These are phyloP conservation scores for Ustilago vetiveriae DNA, from an alignment of 1,284 basidiomycete species.

Conservation along the genomic window DNA sequence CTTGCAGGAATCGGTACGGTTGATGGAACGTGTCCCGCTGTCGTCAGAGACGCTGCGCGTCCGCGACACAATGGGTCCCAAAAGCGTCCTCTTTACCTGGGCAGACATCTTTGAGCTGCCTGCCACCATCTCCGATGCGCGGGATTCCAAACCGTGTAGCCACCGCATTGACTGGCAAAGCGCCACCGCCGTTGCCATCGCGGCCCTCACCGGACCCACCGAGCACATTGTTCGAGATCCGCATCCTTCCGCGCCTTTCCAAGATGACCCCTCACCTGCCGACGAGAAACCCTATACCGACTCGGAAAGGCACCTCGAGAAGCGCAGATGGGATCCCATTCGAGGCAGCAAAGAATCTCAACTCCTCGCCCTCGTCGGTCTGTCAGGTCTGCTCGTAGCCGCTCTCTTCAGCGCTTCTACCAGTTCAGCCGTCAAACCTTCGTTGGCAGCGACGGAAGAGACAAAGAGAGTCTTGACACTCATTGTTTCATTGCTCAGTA, in stretches of 20 bases:
- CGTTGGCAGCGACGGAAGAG: constrained; percentile 7
- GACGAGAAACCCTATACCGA: constrained; percentile 2
- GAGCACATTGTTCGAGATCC: constrained; percentile 32
- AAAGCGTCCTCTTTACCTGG: constrained; percentile 56
- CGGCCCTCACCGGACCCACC: constrained; percentile 15
- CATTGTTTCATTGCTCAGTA: constrained; percentile 26
- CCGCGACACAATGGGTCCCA: constrained; percentile 36
- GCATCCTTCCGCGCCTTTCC: constrained; percentile 12
- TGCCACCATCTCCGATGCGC: neutral
- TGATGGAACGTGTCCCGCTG: constrained; percentile 25
- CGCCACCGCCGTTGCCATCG: neutral
- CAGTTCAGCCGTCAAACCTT: neutral
- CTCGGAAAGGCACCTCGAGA: neutral
- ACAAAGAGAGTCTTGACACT: constrained; percentile 22
- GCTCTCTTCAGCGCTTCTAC: constrained; percentile 19
- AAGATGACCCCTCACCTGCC: neutral
- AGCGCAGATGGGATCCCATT: neutral
- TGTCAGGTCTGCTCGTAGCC: constrained; percentile 34
- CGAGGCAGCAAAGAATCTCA: neutral
- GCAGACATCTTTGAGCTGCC: constrained; percentile 5
- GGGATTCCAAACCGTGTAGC: no score
- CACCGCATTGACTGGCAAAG: constrained; percentile 2
- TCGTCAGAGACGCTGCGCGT: constrained; percentile 14
- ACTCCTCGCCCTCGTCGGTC: constrained; percentile 39
- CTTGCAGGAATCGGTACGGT: constrained; percentile 13